Conservation (phyloP, 306 rosid species). For the Rosa lucieae region DNA sequence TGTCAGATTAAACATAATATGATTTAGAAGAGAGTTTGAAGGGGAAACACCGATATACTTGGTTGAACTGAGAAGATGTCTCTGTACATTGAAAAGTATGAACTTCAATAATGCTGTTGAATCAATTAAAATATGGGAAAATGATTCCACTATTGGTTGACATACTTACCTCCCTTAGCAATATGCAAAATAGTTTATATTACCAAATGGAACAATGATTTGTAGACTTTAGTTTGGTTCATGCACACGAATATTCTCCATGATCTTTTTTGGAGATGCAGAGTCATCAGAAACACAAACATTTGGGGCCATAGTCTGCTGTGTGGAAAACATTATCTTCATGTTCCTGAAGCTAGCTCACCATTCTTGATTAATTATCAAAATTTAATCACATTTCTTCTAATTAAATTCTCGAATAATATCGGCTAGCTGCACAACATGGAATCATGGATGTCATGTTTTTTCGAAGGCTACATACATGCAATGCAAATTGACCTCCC, state of each 20-base stretch:
- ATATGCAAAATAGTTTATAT: not conserved
- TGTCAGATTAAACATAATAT: not conserved
- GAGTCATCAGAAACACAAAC: constrained; percentile 27
- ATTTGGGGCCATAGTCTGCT: constrained; percentile 25
- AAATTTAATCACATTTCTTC: not conserved
- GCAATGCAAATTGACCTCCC: not conserved
- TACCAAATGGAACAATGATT: constrained; percentile 18
- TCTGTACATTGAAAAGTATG: constrained; percentile 22
- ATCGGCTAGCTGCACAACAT: constrained; percentile 9
- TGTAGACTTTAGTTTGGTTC: constrained; percentile 32
- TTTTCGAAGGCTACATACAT: not conserved
- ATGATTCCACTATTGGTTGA: constrained; percentile 21
- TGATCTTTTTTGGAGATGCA: constrained; percentile 31
- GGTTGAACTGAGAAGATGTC: constrained; percentile 16
- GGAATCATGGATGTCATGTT: constrained; percentile 17
- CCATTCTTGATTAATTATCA: not conserved
- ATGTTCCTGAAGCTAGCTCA: not conserved
- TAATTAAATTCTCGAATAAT: constrained; percentile 4
- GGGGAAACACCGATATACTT: not conserved
- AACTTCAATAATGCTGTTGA: constrained; percentile 5
- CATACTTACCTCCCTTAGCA: constrained; percentile 14
- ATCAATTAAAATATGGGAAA: not conserved
- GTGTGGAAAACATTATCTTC: constrained; percentile 20
- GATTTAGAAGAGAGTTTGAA: not conserved
- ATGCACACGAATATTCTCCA: constrained; percentile 51